A percentile compares a stretch with the other conserved stretches of the same genome.
Evolutionary conservation across 2,329 filamentous ascomycete genomes (phyloP).

Genomic region (Calycina herbarum): DNA sequence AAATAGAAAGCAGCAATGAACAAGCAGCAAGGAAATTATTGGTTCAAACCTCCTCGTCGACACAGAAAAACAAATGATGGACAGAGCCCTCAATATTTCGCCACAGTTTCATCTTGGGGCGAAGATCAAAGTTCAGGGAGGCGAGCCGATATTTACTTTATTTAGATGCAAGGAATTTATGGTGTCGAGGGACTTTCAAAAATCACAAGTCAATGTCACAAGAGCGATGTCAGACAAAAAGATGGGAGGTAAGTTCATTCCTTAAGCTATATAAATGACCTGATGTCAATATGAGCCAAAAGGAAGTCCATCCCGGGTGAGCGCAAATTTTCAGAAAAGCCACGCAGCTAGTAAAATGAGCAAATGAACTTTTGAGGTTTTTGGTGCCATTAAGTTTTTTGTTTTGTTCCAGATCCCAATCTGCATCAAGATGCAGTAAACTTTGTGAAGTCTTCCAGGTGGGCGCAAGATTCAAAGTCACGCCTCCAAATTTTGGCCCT

Average conservation of each 20-base stretch:
- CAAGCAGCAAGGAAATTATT: neutral
- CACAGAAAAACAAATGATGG: no score
- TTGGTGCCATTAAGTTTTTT: neutral
- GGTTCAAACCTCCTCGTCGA: no score
- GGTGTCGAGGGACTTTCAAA: neutral
- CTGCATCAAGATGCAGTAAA: constrained; percentile 13
- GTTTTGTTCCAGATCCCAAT: constrained; percentile 6
- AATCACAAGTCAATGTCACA: neutral
- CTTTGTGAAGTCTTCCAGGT: neutral
- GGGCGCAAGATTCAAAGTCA: constrained; percentile 11
- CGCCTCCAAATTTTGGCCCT: constrained; percentile 9
- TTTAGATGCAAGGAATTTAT: no score
- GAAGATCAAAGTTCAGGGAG: no score
- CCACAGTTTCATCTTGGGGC: no score
- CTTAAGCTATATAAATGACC: constrained; percentile 8
- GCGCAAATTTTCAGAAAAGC: constrained; percentile 5
- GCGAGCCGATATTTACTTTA: no score
- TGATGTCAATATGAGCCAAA: constrained; percentile 7
- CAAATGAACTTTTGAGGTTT: neutral
- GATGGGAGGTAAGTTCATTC: constrained; percentile 3
- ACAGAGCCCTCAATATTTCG: no score
- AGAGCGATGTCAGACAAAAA: neutral
- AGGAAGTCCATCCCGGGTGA: constrained; percentile 4
- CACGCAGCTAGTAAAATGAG: constrained; percentile 2
- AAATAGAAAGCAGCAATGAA: no score